Percentiles rank a stretch among this genome's conserved stretches.
These are phyloP conservation scores for Sphaerulina vaccinii DNA, from an alignment of 2,329 filamentous ascomycete genomes.

Conservation along the genomic window DNA sequence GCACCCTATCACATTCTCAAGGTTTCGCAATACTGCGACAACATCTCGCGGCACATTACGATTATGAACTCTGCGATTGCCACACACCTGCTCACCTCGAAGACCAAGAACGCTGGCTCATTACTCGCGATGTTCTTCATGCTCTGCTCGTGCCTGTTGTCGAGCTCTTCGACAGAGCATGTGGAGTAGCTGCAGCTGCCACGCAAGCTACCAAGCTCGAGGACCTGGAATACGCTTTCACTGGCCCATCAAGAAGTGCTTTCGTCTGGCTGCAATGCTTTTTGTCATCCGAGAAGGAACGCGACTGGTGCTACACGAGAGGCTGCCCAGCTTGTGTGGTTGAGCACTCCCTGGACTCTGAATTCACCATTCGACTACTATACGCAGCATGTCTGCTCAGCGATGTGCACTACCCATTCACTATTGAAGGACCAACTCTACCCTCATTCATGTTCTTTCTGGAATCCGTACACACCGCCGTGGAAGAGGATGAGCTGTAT, in stretches of 20 bases:
- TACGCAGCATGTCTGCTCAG: slow-evolving; percentile 50
- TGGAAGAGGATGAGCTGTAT: slow-evolving; percentile 46
- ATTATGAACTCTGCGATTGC: slow-evolving; percentile 45
- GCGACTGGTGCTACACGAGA: slow-evolving; percentile 56
- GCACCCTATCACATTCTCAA: slow-evolving; percentile 40
- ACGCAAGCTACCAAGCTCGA: slow-evolving; percentile 49
- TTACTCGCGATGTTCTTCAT: slow-evolving; percentile 60
- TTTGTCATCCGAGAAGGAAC: slow-evolving; percentile 51
- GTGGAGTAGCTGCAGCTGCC: slow-evolving; percentile 50
- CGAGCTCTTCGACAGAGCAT: slow-evolving; percentile 56
- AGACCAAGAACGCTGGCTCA: slow-evolving; percentile 44
- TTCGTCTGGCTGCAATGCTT: slow-evolving; percentile 62
- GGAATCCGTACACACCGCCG: slow-evolving; percentile 43
- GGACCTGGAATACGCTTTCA: slow-evolving; percentile 58
- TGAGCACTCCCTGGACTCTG: slow-evolving; percentile 46
- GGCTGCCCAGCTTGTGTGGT: slow-evolving; percentile 56
- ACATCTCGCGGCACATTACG: slow-evolving; percentile 42
- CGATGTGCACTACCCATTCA: slow-evolving; percentile 40
- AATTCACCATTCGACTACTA: slow-evolving; percentile 48
- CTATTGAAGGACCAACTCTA: slow-evolving; percentile 36
- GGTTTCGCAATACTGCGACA: slow-evolving; percentile 46
- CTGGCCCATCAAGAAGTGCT: slow-evolving; percentile 55
- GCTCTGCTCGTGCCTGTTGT: slow-evolving; percentile 59
- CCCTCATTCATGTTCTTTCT: slow-evolving; percentile 44
- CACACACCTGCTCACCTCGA: slow-evolving; percentile 39